These are phyloP conservation scores for Thuja plicata DNA, from an alignment of 83 land plant genomes.

Conservation along the genomic window DNA sequence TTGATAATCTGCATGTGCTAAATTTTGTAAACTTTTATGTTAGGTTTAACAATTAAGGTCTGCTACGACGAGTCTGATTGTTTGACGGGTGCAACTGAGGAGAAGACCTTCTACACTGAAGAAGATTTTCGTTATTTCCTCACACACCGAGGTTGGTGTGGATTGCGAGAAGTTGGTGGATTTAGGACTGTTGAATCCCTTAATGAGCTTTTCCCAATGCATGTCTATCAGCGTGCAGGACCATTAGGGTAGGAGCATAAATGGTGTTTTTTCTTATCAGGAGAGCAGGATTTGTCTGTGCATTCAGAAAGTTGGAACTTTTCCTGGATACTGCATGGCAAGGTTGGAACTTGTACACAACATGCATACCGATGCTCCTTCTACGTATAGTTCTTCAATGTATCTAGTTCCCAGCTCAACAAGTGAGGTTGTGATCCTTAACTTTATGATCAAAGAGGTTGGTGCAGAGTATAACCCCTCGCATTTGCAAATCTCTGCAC, in stretches of 20 bases:
- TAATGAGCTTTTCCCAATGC: conserved; percentile 17
- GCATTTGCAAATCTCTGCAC: not conserved
- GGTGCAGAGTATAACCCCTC: not conserved
- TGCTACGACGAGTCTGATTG: conserved; percentile 26
- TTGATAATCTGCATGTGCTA: not conserved
- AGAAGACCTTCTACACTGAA: conserved; percentile 25
- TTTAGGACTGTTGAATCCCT: conserved; percentile 23
- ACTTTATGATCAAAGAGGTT: not conserved
- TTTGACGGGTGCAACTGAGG: conserved; percentile 21
- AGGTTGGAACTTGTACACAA: not conserved
- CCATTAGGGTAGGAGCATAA: conserved; percentile 3
- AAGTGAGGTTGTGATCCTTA: not conserved
- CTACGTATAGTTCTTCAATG: not conserved
- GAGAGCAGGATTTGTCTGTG: not conserved
- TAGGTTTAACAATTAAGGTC: conserved; percentile 27
- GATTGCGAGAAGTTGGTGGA: conserved; percentile 21
- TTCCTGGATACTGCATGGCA: conserved; percentile 6
- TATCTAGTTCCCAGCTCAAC: conserved; percentile 1
- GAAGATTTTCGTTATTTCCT: conserved; percentile 26
- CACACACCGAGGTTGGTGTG: conserved; percentile 29
- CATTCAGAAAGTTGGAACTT: conserved; percentile 1
- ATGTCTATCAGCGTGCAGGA: conserved; percentile 23
- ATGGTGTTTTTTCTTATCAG: conserved; percentile 8
- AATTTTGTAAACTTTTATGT: not conserved
- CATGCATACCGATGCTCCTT: not conserved